Evolutionary conservation across 2,329 filamentous ascomycete species (phyloP), one percentile per base, ranked within the genome.

Genomic region (Cladosporium cucumerinum): DNA sequence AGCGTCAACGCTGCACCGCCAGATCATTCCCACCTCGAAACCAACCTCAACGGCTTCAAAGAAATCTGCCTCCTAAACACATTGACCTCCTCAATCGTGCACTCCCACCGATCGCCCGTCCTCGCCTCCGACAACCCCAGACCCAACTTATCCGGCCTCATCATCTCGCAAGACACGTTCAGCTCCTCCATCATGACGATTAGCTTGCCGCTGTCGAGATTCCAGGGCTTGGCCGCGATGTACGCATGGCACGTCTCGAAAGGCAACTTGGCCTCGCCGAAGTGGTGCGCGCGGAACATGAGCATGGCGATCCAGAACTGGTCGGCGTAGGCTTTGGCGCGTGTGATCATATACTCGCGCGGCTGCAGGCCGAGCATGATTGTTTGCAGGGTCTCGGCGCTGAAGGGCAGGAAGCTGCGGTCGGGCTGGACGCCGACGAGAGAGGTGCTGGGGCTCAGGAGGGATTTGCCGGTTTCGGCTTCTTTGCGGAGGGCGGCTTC

Each of bases 401-500:
- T 78, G 72, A 87, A 87, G 2, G 86, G 84, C 5, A 87, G 77
- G 64, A 73, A 71, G 21, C 64, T 67, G 11, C 71, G 67, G 55
- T 69, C 64, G 55, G 74, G 72, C 36, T 64, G 7, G 63, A 18
- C 23, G 18, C 34, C 55, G 16, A 28, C 23, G 23, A 48, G 39
- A 10, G 61, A 58, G 14, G 49, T 46, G 7, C 66, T 43, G 25
- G 63, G 23, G 3, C 70, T 64, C 57, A 80, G 69, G 26, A 85
- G 76, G n/a, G 71, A 77, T 23, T 74, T 73, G 16, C 81, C 80
- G 5, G 79, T 78, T 32, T 75, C 70, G 12, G 82, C 79, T 74
- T 88, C 86, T 66, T 84, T 80, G 12, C 84, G 83, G 48, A 89
- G 69, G 1, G 84, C 85, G 7, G 86, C 83, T 77, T 88, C 86